Percentiles rank a stretch among this genome's conserved stretches.
These are phyloP conservation scores for Pharus latifolius DNA, from an alignment of 176 grass and related monocot genomes.

Conservation along the genomic window DNA sequence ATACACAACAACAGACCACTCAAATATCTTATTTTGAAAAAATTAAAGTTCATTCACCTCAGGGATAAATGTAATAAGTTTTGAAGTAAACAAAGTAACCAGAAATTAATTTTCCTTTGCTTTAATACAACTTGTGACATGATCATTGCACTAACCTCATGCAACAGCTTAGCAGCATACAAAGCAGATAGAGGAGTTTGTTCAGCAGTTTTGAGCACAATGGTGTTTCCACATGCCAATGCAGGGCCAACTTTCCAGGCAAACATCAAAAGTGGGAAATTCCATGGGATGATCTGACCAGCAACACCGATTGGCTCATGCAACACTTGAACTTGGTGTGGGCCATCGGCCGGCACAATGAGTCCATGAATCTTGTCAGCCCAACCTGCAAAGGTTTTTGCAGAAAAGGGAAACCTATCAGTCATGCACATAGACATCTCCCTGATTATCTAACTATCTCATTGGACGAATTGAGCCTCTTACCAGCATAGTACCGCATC, in stretches of 20 bases:
- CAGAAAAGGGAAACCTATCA: not conserved
- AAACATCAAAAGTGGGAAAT: slow-evolving; percentile 92
- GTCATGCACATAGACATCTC: not conserved
- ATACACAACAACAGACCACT: not conserved
- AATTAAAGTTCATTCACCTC: not conserved
- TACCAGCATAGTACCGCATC: slow-evolving; percentile 91
- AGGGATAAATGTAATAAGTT: not conserved
- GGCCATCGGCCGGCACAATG: slow-evolving; percentile 79
- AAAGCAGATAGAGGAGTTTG: slow-evolving; percentile 92
- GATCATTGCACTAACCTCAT: slow-evolving; percentile 45
- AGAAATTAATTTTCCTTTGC: not conserved
- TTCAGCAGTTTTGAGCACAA: slow-evolving; percentile 89
- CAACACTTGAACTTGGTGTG: slow-evolving; percentile 84
- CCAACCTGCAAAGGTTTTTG: slow-evolving; percentile 44
- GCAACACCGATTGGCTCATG: slow-evolving; percentile 79
- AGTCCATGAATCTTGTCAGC: slow-evolving; percentile 92
- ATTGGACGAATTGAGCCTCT: not conserved
- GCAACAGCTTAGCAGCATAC: slow-evolving; percentile 51
- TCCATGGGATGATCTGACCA: slow-evolving; percentile 96
- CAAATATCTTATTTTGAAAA: not conserved
- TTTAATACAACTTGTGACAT: not conserved
- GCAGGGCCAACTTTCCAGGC: slow-evolving; percentile 96
- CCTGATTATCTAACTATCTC: not conserved
- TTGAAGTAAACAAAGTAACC: not conserved
- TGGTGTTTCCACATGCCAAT: slow-evolving; percentile 75